A percentile compares a stretch with the other conserved stretches of the same genome.
phyloP scores from a whole-genome alignment of 257 asterid genomes.

The Lycium barbarum region DNA sequence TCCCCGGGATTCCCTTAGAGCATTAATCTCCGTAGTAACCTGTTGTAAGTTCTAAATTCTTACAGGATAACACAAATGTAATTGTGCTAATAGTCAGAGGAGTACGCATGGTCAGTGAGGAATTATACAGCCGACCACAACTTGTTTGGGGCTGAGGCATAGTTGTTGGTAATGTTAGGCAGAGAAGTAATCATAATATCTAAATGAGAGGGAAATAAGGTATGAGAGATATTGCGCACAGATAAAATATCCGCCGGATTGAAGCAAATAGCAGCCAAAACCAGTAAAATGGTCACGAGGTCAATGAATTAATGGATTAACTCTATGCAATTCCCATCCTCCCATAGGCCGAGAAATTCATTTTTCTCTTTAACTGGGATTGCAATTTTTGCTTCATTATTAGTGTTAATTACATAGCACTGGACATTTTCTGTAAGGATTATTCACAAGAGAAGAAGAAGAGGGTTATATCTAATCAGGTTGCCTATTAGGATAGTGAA shows the following conservation, averaged over 20 bases:
- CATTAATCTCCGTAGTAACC: background rate
- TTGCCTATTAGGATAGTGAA: background rate
- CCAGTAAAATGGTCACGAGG: background rate
- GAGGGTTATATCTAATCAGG: background rate
- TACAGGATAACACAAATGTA: background rate
- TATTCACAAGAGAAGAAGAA: background rate
- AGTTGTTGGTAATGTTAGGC: background rate
- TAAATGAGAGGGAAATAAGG: background rate
- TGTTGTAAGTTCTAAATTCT: background rate
- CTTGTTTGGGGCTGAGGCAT: background rate
- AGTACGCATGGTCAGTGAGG: background rate
- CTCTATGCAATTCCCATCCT: no score
- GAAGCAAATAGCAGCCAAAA: conserved; percentile 1
- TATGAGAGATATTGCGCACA: background rate
- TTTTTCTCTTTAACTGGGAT: background rate
- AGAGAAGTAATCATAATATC: background rate
- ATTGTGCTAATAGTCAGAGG: background rate
- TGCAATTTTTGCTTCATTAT: background rate
- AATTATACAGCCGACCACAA: background rate
- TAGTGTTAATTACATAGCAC: background rate
- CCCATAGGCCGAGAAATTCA: background rate
- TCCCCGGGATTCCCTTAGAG: background rate
- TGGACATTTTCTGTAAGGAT: background rate
- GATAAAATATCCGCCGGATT: background rate
- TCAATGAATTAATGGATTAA: background rate